Evolutionary conservation across 1,284 basidiomycete genomes (phyloP).

Genomic region (Mycosarcoma maydis): DNA sequence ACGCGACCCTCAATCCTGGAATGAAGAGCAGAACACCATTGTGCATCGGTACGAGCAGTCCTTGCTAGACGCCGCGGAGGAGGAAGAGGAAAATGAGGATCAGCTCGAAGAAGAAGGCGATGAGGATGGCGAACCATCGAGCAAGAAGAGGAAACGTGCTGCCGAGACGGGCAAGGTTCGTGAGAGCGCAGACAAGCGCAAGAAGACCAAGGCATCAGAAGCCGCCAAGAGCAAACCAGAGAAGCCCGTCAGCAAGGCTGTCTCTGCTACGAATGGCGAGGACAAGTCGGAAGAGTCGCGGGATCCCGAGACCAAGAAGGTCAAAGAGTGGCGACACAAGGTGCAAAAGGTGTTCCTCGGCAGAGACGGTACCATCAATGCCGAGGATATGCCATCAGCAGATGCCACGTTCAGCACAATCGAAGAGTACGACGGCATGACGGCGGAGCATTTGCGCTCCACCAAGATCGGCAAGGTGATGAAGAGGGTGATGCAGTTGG

Average conservation of each 20-base stretch:
- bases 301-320: conserved; percentile 73
- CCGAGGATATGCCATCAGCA: conserved; percentile 69
- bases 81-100: conserved; percentile 71
- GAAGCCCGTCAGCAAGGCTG: conserved; percentile 33
- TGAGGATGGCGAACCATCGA: conserved; percentile 72
- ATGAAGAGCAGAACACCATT: conserved; percentile 54
- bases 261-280: conserved; percentile 65
- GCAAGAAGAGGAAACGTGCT: conserved; percentile 56
- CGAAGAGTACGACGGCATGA: conserved; percentile 82
- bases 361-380: conserved; percentile 68
- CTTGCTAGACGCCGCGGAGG: conserved; percentile 73
- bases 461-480: conserved; percentile 99
- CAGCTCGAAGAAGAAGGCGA: conserved; percentile 73
- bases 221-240: conserved; percentile 34
- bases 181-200: conserved; percentile 46
- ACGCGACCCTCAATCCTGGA: conserved; percentile 75
- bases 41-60: conserved; percentile 47
- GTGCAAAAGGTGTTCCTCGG: conserved; percentile 85
- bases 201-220: conserved; percentile 42
- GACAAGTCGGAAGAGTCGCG: conserved; percentile 70
- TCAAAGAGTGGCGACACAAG: conserved; percentile 80
- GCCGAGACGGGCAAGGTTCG: conserved; percentile 34
- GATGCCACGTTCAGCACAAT: conserved; percentile 83
- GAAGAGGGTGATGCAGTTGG: conserved; percentile 85
- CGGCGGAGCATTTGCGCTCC: conserved; percentile 80